phyloP scores from a whole-genome alignment of 176 grass and related monocot species.

The Saccharum officinarum region DNA sequence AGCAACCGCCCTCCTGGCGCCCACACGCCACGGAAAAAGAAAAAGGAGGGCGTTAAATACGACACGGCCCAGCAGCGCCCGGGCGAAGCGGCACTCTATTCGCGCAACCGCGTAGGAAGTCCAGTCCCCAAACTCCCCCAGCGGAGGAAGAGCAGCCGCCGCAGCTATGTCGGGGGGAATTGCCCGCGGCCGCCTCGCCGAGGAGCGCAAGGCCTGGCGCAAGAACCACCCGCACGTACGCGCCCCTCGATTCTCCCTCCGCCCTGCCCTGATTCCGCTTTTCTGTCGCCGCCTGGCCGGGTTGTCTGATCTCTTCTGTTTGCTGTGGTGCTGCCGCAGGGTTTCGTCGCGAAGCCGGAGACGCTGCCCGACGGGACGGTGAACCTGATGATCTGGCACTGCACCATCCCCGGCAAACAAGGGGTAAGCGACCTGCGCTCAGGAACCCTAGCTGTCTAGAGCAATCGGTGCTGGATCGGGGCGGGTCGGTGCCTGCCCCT shows the following conservation, averaged over 20 bases:
- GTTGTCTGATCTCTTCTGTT: conserved; percentile 29
- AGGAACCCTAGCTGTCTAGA: background rate
- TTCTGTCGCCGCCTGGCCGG: background rate
- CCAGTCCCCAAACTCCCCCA: background rate
- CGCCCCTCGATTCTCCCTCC: background rate
- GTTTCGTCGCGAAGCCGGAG: conserved; percentile 94
- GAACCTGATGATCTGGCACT: conserved; percentile 92
- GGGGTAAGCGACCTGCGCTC: conserved; percentile 48
- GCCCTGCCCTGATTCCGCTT: background rate
- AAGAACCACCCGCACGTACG: conserved; percentile 95
- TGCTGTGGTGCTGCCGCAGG: conserved; percentile 32
- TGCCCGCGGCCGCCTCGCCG: conserved; percentile 81
- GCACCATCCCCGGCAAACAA: conserved; percentile 93
- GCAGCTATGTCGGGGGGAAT: conserved; percentile 76
- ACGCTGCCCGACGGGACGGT: conserved; percentile 66
- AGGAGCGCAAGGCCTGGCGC: conserved; percentile 96
- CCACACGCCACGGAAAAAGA: background rate
- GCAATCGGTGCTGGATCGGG: background rate
- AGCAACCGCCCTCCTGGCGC: background rate
- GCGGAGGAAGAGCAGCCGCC: too few relatives aligned
- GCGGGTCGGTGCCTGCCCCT: background rate
- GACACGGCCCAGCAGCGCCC: too few relatives aligned
- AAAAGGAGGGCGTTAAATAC: conserved; percentile 9
- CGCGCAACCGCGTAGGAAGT: background rate
- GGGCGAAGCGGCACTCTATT: background rate